Base-by-base conservation (phyloP, 306 rosid species). In the Cyclanthera cordifolia region DNA sequence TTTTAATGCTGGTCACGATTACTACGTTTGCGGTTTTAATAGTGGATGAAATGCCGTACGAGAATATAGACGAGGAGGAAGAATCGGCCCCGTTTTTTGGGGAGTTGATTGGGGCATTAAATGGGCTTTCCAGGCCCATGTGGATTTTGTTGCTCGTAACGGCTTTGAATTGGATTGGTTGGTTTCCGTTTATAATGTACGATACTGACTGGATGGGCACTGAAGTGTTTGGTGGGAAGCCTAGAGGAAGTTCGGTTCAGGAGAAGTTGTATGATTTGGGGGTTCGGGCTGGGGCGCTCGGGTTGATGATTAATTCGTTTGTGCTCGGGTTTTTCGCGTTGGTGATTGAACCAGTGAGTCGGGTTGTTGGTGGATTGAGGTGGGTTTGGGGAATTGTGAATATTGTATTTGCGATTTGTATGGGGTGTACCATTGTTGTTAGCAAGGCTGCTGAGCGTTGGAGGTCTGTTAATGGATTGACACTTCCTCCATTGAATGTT, bases 191-290 rank as follows among this genome's bases (percentile, higher is more conserved):
- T 79, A 19, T 93, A 67, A 56, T 93, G 28, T 93, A 80, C 66
- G 96, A 93, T 75, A 93, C 98, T 0, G 98, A 93, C 54, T 93
- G 98, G 98, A 93, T 87, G 98, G 98, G 98, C 1, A 43, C 12
- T 8, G 98, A 93, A 73, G 96, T 93, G 27, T 93, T 79, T 28
- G 98, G 98, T 0, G 98, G 98, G 3, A 64, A 50, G n/a, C 68
- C 75, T 1, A 28, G 28, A 0, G 75, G 75, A 14, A 56, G 8
- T 17, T 89, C 79, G 0, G 83, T 83, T 2, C 32, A 75, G 53
- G 85, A 85, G 1, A 28, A 2, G 63, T 53, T 73, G 15, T 93
- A 93, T 48, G 83, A 82, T 50, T 39, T 0, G 0, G 98, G 98
- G 0, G 98, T 93, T 8, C 88, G 77, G 15, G 86, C 83, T 0